These are phyloP conservation scores for Omphalea diandra DNA, from an alignment of 441 rosid species.

Conservation along the genomic window DNA sequence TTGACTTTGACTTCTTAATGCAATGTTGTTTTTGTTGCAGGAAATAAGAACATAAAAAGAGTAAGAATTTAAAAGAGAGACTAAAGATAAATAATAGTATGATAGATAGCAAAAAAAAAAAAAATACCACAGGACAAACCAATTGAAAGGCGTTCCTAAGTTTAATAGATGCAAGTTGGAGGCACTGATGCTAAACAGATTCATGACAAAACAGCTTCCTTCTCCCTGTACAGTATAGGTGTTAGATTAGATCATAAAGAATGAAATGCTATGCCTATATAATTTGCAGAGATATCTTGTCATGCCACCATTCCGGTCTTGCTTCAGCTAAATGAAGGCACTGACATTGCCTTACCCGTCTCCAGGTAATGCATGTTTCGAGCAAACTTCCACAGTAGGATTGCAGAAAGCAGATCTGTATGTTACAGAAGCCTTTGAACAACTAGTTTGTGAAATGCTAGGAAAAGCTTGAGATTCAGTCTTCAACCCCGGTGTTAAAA, in stretches of 20 bases:
- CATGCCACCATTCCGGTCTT: background rate
- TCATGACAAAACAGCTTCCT: background rate
- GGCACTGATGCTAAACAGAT: background rate
- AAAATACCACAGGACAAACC: no score
- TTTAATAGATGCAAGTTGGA: background rate
- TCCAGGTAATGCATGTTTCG: background rate
- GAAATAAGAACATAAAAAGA: no score
- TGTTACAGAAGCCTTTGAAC: background rate
- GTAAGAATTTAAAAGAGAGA: no score
- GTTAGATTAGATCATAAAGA: background rate
- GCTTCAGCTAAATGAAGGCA: slow-evolving; percentile 1
- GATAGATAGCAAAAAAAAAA: no score
- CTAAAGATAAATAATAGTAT: no score
- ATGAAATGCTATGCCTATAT: background rate
- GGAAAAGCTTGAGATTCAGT: slow-evolving; percentile 27
- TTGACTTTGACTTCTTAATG: no score
- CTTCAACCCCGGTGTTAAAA: slow-evolving; percentile 56
- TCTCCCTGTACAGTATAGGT: background rate
- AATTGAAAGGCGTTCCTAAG: background rate
- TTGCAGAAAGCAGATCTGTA: background rate
- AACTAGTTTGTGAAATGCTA: background rate
- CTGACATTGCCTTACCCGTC: background rate
- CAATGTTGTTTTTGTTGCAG: no score
- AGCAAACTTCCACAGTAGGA: background rate
- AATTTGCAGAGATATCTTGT: background rate